Conservation (phyloP, 495 filamentous ascomycete genomes). For the Amorphotheca resinae region DNA sequence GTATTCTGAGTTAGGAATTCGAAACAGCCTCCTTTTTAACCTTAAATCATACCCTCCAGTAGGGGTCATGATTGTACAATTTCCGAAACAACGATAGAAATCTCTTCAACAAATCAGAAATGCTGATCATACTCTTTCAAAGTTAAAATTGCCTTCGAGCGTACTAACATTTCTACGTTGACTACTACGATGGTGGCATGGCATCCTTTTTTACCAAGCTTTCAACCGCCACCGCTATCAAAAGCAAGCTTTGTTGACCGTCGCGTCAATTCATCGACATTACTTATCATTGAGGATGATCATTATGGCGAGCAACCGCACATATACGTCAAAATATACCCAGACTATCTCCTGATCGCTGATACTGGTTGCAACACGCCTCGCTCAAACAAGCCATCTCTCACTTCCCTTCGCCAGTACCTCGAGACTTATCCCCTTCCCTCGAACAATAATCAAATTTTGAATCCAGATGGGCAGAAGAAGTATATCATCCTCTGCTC, state of each 20-base stretch:
- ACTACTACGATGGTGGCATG: background rate
- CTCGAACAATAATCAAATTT: slow-evolving; percentile 19
- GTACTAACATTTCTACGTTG: too few species aligned
- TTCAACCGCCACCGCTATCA: background rate
- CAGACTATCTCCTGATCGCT: slow-evolving; percentile 21
- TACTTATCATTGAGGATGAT: slow-evolving; percentile 28
- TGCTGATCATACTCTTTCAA: too few species aligned
- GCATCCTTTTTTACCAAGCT: background rate
- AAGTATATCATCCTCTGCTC: slow-evolving; percentile 27
- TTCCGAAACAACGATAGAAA: too few species aligned
- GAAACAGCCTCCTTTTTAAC: too few species aligned
- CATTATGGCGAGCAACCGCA: slow-evolving; percentile 27
- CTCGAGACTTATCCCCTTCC: slow-evolving; percentile 25
- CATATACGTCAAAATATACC: slow-evolving; percentile 29
- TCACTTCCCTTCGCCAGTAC: slow-evolving; percentile 22
- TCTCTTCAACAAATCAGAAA: too few species aligned
- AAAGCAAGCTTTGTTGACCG: slow-evolving; percentile 22
- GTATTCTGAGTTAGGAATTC: too few species aligned
- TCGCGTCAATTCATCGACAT: slow-evolving; percentile 25
- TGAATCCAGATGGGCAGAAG: slow-evolving; percentile 23
- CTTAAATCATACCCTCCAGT: too few species aligned
- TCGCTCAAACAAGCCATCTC: slow-evolving; percentile 4
- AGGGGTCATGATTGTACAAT: too few species aligned
- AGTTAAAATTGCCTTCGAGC: too few species aligned
- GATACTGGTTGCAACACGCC: slow-evolving; percentile 27